phyloP scores from a whole-genome alignment of 1,284 basidiomycete genomes.

The Ceratobasidium sp. region DNA sequence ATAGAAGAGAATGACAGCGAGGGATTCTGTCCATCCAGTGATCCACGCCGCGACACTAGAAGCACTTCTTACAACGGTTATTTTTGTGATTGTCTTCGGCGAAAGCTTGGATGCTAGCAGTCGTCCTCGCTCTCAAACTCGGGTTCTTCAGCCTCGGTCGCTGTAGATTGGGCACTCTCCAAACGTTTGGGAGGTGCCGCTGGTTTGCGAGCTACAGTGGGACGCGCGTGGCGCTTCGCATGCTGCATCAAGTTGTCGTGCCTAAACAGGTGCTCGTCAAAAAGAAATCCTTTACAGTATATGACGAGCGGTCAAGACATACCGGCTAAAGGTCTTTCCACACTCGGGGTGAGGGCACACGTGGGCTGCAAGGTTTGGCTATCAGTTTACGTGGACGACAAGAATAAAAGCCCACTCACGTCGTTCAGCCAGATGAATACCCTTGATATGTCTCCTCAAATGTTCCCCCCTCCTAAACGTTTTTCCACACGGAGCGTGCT shows the following conservation, averaged over 20 bases:
- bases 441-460: slow-evolving; percentile 39
- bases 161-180: slow-evolving; percentile 32
- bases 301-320: slow-evolving; percentile 52
- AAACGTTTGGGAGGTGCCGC: neutral
- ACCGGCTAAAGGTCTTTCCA: slow-evolving; percentile 83
- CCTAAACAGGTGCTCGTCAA: neutral
- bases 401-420: slow-evolving; percentile 52
- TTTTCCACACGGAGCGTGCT: slow-evolving; percentile 37
- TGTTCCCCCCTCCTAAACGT: slow-evolving; percentile 35
- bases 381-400: slow-evolving; percentile 38
- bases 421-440: slow-evolving; percentile 39
- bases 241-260: slow-evolving; percentile 78
- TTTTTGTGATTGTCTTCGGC: neutral
- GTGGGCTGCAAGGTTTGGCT: slow-evolving; percentile 64
- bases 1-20: slow-evolving; percentile 3
- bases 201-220: slow-evolving; percentile 7
- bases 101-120: slow-evolving; percentile 78
- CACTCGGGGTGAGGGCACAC: slow-evolving; percentile 80
- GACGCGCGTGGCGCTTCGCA: slow-evolving; percentile 69
- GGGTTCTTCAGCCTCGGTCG: slow-evolving; percentile 78
- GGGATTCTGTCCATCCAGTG: slow-evolving; percentile 30
- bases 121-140: slow-evolving; percentile 99
- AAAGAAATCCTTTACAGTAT: neutral
- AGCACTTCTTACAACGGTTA: slow-evolving; percentile 27
- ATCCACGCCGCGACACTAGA: slow-evolving; percentile 27